phyloP scores from a whole-genome alignment of 495 filamentous ascomycete genomes.

The Mytilinidion resinicola region DNA sequence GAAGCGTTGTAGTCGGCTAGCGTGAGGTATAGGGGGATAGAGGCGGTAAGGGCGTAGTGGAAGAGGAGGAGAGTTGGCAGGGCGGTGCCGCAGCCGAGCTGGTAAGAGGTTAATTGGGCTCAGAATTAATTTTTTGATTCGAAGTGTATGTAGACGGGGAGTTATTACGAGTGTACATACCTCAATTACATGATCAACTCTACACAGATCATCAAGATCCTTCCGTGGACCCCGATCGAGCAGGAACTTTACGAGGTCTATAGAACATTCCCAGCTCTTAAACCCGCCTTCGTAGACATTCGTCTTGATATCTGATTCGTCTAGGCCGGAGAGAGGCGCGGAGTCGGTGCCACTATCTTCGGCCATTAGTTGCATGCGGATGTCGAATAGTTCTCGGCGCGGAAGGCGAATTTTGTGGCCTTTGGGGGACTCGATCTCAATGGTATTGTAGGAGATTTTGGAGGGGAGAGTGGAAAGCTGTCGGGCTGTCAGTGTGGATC shows the following conservation, averaged over 20 bases:
- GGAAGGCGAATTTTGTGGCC: slow-evolving; percentile 53
- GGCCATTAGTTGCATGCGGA: slow-evolving; percentile 87
- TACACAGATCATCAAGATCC: slow-evolving; percentile 34
- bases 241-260: slow-evolving; percentile 76
- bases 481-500: background rate
- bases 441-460: slow-evolving; percentile 65
- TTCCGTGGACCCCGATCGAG: slow-evolving; percentile 35
- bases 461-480: slow-evolving; percentile 66
- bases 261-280: slow-evolving; percentile 95
- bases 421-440: slow-evolving; percentile 48
- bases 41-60: slow-evolving; percentile 53
- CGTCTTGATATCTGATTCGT: slow-evolving; percentile 77
- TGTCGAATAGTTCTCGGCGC: slow-evolving; percentile 87
- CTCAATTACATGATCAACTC: slow-evolving; percentile 62
- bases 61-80: slow-evolving; percentile 76
- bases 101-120: slow-evolving; percentile 9
- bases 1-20: slow-evolving; percentile 85
- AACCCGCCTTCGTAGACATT: slow-evolving; percentile 97
- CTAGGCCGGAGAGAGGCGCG: slow-evolving; percentile 47
- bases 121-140: no score
- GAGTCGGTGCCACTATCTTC: slow-evolving; percentile 55
- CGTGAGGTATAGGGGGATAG: slow-evolving; percentile 51
- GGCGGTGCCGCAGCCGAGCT: slow-evolving; percentile 90
- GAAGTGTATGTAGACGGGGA: slow-evolving; percentile 10
- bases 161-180: slow-evolving; percentile 40